A percentile compares a stretch with the other conserved stretches of the same genome.
These are phyloP conservation scores for Fusarium tuaranense DNA, from an alignment of 2,329 filamentous ascomycete species.

Conservation along the genomic window DNA sequence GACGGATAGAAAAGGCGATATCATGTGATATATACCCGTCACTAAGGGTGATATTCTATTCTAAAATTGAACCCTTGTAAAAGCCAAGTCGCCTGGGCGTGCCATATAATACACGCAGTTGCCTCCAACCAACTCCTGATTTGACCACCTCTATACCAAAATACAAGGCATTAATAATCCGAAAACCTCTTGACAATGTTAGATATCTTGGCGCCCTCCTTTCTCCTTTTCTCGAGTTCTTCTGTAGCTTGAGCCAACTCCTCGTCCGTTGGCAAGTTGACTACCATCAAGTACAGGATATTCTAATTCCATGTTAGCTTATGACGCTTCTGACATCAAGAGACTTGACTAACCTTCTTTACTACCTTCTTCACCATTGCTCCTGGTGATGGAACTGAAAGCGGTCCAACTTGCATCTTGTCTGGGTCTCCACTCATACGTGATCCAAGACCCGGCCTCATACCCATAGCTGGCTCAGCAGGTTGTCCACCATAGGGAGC, in stretches of 20 bases:
- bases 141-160: neutral
- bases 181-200: conserved; percentile 7
- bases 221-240: conserved; percentile 11
- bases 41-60: neutral
- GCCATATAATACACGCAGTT: neutral
- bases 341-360: conserved; percentile 1
- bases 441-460: neutral
- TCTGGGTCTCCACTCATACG: neutral
- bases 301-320: conserved; percentile 13
- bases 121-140: neutral
- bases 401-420: neutral
- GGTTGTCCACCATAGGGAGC: neutral
- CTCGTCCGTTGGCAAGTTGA: conserved; percentile 29
- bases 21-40: neutral
- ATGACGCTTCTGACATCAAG: neutral
- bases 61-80: neutral
- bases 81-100: neutral
- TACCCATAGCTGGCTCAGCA: neutral
- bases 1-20: neutral
- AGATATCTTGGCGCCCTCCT: conserved; percentile 3
- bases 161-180: neutral
- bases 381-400: neutral
- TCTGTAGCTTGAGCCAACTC: conserved; percentile 22
- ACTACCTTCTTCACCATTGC: conserved; percentile 8
- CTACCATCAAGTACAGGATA: conserved; percentile 31